Evolutionary conservation across 768 basidiomycete genomes (phyloP), one percentile per base, ranked within the genome.

Genomic region (Kwoniella shandongensis): DNA sequence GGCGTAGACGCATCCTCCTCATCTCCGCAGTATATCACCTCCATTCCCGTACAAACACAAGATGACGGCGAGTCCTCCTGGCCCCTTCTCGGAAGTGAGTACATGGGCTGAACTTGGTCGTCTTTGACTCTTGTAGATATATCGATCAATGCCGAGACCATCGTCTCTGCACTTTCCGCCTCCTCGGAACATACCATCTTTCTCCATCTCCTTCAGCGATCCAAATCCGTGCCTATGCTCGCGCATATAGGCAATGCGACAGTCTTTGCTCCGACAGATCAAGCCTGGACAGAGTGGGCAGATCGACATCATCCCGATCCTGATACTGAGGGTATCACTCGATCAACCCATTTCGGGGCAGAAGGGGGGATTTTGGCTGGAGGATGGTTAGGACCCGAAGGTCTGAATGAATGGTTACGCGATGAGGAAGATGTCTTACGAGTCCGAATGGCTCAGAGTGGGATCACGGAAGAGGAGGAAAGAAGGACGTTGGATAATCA

Each of bases 201-300:
- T 17, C 78, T 98, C 17, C 72, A 72, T 20, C 83, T 97, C 13
- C 81, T 98, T 11, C 91, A 94, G 75, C 83, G 84, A 13, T 83
- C 94, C 3, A 85, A 86, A 58, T 86, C 98, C 61, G 85, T 99
- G 51, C 96, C 96, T 1, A 90, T 89, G 5, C 81, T 99, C 62
- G 96, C 94, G 76, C 84, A 81, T 63, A 85, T 99, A 63, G 85
- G 88, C 57, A 84, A 81, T 38, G 82, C 82, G 72, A 96, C 96
- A 25, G 75, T 99, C 44, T 98, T 97, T 70, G 96, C 96, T 1
- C 96, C 96, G 1, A 96, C 90, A 18, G 93, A 99, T 78, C 86
- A 90, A 57, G 96, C 96, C 2, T 76, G 75, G 75, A 57, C 62
- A 18, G 45, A 57, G 7, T 76, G 75, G 75, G 69, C 66, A 11